Base-by-base conservation (phyloP, 1,284 basidiomycete genomes). In the Ustilago trichophora region DNA sequence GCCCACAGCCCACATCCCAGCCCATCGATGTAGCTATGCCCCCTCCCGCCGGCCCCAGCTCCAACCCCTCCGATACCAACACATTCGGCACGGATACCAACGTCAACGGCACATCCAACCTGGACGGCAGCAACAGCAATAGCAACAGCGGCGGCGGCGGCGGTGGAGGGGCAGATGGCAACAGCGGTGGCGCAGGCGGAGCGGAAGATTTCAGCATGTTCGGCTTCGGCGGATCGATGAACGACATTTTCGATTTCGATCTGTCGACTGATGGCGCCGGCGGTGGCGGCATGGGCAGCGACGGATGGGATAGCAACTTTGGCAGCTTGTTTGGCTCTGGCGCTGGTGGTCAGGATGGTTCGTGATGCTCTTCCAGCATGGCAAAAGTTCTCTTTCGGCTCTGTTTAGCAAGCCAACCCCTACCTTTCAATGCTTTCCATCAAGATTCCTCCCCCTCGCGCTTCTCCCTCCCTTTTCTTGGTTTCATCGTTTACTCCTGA, bases 241-340 rank as follows among this genome's bases (percentile, higher is more conserved):
- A 71, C 31, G 75, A 78, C 35, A 74, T 78, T 38, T 78, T 78
- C 29, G 75, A 78, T 49, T 77, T 77, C 48, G 76, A 78, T 44
- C 62, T 78, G 43, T 67, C 45, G 24, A 71, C 67, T 19, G 67
- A 67, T 25, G 67, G 54, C 6, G 47, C 59, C 0, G 63, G 58
- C n/a, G 58, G 51, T 3, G 36, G 46, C n/a, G 45, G 56, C 12
- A 26, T 73, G 27, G 57, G 62, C 26, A 45, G 63, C 12, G 72
- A 71, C 18, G 54, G 40, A 18, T 71, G 72, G 72, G 72, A 73
- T 37, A 60, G 55, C 56, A 73, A 65, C 48, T 66, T 73, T 58
- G 62, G 62, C 44, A 72, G 49, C 31, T 53, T 73, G 33, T 73
- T 73, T 41, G 58, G 58, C 13, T 58, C 55, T 22, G 48, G 41